Evolutionary conservation across 1,284 basidiomycete genomes (phyloP).

Genomic region (Heterobasidion annosum): DNA sequence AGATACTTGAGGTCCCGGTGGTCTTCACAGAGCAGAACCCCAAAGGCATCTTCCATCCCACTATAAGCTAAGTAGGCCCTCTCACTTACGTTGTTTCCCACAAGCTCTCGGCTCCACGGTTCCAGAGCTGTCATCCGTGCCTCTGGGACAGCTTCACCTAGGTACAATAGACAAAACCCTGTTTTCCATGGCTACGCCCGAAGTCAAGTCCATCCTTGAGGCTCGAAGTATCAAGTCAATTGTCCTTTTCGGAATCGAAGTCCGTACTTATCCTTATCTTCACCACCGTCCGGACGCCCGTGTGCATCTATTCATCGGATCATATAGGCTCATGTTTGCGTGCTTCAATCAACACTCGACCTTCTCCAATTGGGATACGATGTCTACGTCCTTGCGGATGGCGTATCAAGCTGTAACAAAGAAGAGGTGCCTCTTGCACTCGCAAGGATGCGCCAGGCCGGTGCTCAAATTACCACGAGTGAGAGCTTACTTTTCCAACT

Average conservation of each 20-base stretch:
- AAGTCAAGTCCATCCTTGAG: constrained; percentile 46
- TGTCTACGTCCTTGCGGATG: constrained; percentile 76
- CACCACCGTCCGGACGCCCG: background rate
- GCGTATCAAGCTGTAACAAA: constrained; percentile 73
- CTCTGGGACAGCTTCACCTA: constrained; percentile 49
- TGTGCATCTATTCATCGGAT: constrained; percentile 2
- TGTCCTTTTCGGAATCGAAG: constrained; percentile 84
- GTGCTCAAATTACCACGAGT: constrained; percentile 72
- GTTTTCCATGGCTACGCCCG: constrained; percentile 79
- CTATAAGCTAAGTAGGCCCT: background rate
- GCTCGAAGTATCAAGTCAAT: constrained; percentile 46
- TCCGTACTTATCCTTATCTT: constrained; percentile 18
- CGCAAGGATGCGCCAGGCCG: constrained; percentile 62
- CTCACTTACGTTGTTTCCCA: background rate
- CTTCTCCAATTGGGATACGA: constrained; percentile 46
- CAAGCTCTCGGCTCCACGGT: constrained; percentile 68
- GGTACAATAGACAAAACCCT: constrained; percentile 62
- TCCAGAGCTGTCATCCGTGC: constrained; percentile 50
- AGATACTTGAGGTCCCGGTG: constrained; percentile 65
- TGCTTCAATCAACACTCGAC: constrained; percentile 75
- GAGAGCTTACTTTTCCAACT: constrained; percentile 80
- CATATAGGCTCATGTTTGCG: constrained; percentile 76
- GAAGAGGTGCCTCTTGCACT: constrained; percentile 60
- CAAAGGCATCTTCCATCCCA: constrained; percentile 38
- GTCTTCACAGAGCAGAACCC: constrained; percentile 82